Percentiles rank a stretch among this genome's conserved stretches.
Conservation (phyloP, 495 filamentous ascomycete species). For the Wilcoxina mikolae region DNA sequence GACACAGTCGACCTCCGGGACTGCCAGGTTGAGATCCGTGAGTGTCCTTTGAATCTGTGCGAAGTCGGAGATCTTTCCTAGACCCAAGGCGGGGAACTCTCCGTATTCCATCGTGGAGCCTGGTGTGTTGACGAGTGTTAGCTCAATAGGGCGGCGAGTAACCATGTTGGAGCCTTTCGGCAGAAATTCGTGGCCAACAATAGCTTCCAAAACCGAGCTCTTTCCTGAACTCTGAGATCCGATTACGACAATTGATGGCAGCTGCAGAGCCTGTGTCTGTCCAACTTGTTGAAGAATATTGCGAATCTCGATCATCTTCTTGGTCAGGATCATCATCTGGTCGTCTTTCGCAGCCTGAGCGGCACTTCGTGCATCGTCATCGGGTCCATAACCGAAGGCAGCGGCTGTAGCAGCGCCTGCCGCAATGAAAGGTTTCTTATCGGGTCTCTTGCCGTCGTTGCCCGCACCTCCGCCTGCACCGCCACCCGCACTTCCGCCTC, state of each 20-base stretch:
- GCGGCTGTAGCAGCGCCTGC: conserved; percentile 44
- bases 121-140: conserved; percentile 91
- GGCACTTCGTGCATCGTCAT: conserved; percentile 52
- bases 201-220: conserved; percentile 91
- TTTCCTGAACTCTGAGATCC: conserved; percentile 97
- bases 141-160: conserved; percentile 85
- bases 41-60: conserved; percentile 80
- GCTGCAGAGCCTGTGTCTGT: conserved; percentile 68
- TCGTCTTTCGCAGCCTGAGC: conserved; percentile 68
- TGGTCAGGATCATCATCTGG: conserved; percentile 98
- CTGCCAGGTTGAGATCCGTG: conserved; percentile 87
- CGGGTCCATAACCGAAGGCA: conserved; percentile 62
- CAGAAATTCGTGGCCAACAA: conserved; percentile 95
- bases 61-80: conserved; percentile 89
- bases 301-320: conserved; percentile 98
- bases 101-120: conserved; percentile 83
- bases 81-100: conserved; percentile 83
- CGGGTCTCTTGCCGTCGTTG: conserved; percentile 38
- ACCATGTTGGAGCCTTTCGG: conserved; percentile 99
- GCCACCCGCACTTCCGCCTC: conserved; percentile 30
- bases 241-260: conserved; percentile 96
- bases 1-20: conserved; percentile 78
- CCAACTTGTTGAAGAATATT: conserved; percentile 80
- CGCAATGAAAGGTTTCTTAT: conserved; percentile 34
- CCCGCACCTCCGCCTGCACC: conserved; percentile 32